A percentile compares a stretch with the other conserved stretches of the same genome.
Evolutionary conservation across 768 basidiomycete genomes (phyloP).

Genomic region (Leucocoprinus sp.): DNA sequence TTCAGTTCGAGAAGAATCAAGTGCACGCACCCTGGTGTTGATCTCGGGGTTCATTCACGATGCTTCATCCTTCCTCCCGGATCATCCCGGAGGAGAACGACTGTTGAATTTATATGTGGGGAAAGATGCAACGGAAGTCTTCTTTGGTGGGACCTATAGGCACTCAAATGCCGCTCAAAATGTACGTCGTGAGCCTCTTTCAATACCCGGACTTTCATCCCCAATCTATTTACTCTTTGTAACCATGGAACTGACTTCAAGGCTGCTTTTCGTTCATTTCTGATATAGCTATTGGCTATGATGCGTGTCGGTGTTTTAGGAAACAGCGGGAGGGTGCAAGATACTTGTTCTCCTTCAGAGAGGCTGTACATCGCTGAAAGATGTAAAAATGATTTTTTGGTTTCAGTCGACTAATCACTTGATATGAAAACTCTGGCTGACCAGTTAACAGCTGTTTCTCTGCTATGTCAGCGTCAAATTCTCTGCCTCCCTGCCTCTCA

Average conservation of each 20-base stretch:
- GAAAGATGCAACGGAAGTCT: slow-evolving; percentile 86
- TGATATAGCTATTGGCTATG: slow-evolving; percentile 45
- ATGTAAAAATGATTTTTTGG: no score
- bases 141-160: slow-evolving; percentile 88
- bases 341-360: no score
- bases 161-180: slow-evolving; percentile 88
- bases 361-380: no score
- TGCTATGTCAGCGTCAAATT: no score
- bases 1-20: slow-evolving; percentile 69
- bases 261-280: background rate
- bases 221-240: background rate
- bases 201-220: background rate
- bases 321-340: no score
- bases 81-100: slow-evolving; percentile 88
- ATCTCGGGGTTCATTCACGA: slow-evolving; percentile 94
- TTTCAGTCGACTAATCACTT: no score
- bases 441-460: no score
- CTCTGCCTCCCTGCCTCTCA: no score
- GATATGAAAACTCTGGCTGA: no score
- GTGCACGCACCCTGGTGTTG: slow-evolving; percentile 74
- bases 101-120: slow-evolving; percentile 79
- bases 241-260: background rate
- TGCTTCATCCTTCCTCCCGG: slow-evolving; percentile 75
- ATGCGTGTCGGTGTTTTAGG: slow-evolving; percentile 60
- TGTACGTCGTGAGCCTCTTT: slow-evolving; percentile 27